Conservation (phyloP, 805 yeast genomes). For the Yamadazyma sp. region DNA sequence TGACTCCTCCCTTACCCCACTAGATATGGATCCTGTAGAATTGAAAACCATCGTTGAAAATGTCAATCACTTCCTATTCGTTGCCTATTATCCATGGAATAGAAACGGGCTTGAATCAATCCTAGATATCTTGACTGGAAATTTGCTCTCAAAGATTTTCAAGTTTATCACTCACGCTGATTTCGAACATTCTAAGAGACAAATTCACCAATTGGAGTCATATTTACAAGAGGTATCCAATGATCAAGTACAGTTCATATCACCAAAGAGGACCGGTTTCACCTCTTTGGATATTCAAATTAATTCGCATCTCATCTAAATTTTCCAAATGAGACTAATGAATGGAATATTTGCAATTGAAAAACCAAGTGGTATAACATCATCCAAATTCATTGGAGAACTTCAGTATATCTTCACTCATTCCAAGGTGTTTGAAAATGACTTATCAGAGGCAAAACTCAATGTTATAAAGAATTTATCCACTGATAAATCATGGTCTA, state of each 20-base stretch:
- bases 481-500: slow-evolving; percentile 37
- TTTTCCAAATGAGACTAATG: slow-evolving; percentile 40
- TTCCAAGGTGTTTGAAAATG: slow-evolving; percentile 54
- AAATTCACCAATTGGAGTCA: slow-evolving; percentile 39
- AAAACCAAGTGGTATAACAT: slow-evolving; percentile 83
- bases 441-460: slow-evolving; percentile 49
- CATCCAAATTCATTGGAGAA: slow-evolving; percentile 67
- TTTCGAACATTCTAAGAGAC: slow-evolving; percentile 20
- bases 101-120: slow-evolving; percentile 33
- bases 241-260: slow-evolving; percentile 28
- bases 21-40: slow-evolving; percentile 30
- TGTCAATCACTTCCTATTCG: slow-evolving; percentile 42
- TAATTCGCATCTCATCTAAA: slow-evolving; percentile 1
- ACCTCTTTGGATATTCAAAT: slow-evolving; percentile 53
- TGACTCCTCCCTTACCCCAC: slow-evolving; percentile 47
- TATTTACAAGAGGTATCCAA: slow-evolving; percentile 21
- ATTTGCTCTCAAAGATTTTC: slow-evolving; percentile 27
- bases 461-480: slow-evolving; percentile 40
- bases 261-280: slow-evolving; percentile 31
- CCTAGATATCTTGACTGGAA: slow-evolving; percentile 37
- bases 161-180: slow-evolving; percentile 12
- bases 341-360: slow-evolving; percentile 91
- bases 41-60: slow-evolving; percentile 37
- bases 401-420: slow-evolving; percentile 61
- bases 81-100: slow-evolving; percentile 38